phyloP scores from a whole-genome alignment of 2,329 filamentous ascomycete genomes.

The Metarhizium guizhouense region DNA sequence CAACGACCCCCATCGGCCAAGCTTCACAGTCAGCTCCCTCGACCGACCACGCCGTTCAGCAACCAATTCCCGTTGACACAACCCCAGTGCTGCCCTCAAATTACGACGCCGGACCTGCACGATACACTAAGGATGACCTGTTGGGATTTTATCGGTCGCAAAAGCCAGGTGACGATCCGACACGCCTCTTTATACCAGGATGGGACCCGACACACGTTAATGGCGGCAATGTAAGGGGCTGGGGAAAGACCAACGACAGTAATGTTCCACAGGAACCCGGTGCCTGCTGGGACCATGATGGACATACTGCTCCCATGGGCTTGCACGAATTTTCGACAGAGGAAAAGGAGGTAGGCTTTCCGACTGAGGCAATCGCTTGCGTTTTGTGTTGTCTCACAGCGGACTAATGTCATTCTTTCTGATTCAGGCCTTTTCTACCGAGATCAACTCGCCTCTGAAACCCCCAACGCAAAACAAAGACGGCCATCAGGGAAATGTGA shows the following conservation, averaged over 20 bases:
- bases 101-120: conserved; percentile 35
- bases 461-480: conserved; percentile 68
- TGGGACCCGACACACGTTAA: conserved; percentile 74
- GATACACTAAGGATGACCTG: conserved; percentile 73
- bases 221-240: conserved; percentile 52
- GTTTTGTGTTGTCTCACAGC: not conserved
- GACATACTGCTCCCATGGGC: conserved; percentile 60
- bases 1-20: conserved; percentile 44
- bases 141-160: conserved; percentile 58
- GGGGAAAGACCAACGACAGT: conserved; percentile 70
- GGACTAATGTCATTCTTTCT: conserved; percentile 12
- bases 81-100: conserved; percentile 21
- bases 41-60: conserved; percentile 31
- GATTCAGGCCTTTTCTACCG: conserved; percentile 63
- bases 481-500: conserved; percentile 47
- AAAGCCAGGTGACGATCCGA: conserved; percentile 43
- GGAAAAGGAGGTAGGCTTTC: conserved; percentile 48
- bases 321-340: conserved; percentile 59
- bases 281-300: conserved; percentile 78
- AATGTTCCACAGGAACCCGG: conserved; percentile 75
- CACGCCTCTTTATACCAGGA: conserved; percentile 60
- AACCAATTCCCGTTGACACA: conserved; percentile 24
- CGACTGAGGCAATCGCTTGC: not conserved
- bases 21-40: conserved; percentile 26
- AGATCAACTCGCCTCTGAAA: conserved; percentile 92